These are phyloP conservation scores for Suhomyces prunicola DNA, from an alignment of 805 yeast species.

Conservation along the genomic window DNA sequence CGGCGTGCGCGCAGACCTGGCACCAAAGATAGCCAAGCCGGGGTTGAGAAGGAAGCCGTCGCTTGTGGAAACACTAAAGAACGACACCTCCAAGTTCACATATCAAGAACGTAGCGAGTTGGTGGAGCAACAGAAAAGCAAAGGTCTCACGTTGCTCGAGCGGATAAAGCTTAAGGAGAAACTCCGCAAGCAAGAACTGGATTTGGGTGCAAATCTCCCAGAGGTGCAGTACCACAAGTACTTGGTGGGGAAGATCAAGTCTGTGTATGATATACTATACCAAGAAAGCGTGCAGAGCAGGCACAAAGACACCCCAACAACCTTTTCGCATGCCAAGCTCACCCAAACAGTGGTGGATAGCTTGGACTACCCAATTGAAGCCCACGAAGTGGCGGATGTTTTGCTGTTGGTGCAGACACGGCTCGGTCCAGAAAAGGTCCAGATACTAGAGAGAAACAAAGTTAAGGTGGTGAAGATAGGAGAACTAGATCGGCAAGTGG, in stretches of 20 bases:
- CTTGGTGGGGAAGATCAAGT: slow-evolving; percentile 25
- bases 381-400: slow-evolving; percentile 28
- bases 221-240: slow-evolving; percentile 19
- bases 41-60: background rate
- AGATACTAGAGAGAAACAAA: slow-evolving; percentile 20
- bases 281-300: slow-evolving; percentile 18
- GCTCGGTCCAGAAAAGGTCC: slow-evolving; percentile 16
- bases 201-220: slow-evolving; percentile 11
- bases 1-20: background rate
- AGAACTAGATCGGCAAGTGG: slow-evolving; percentile 25
- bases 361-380: slow-evolving; percentile 25
- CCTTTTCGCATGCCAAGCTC: slow-evolving; percentile 24
- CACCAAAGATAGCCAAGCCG: slow-evolving; percentile 11
- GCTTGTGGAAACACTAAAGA: slow-evolving; percentile 19
- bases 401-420: slow-evolving; percentile 19
- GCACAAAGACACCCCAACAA: slow-evolving; percentile 4
- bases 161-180: slow-evolving; percentile 38
- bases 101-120: slow-evolving; percentile 17
- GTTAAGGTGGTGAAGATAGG: slow-evolving; percentile 25
- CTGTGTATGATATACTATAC: slow-evolving; percentile 34
- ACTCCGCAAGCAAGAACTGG: slow-evolving; percentile 8
- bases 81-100: slow-evolving; percentile 33
- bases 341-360: slow-evolving; percentile 33
- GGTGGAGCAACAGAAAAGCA: slow-evolving; percentile 14
- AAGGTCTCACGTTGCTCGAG: slow-evolving; percentile 36